Percentiles rank a stretch among this genome's conserved stretches.
These are phyloP conservation scores for Trichosphaerium sp. DNA, from an alignment of 78 protist genomes.

Conservation along the genomic window DNA sequence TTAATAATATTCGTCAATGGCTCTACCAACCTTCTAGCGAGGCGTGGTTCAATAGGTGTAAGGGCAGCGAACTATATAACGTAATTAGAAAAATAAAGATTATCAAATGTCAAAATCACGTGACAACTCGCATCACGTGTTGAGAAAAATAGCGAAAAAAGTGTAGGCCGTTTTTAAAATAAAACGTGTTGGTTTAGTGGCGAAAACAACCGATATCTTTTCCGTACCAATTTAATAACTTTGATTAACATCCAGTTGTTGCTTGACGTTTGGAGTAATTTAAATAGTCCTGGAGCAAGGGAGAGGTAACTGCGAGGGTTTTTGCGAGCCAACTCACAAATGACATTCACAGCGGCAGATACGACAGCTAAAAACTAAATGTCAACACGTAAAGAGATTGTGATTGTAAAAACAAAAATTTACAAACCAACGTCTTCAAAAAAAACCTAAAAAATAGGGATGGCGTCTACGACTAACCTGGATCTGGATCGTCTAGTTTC, in stretches of 20 bases:
- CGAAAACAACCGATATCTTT: not conserved
- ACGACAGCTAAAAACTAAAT: constrained; percentile 38
- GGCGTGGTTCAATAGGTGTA: constrained; percentile 84
- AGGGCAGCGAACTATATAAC: constrained; percentile 63
- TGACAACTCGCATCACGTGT: too few species aligned
- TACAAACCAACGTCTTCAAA: too few species aligned
- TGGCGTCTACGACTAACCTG: too few species aligned
- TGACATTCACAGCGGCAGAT: constrained; percentile 84
- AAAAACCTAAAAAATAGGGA: constrained; percentile 2
- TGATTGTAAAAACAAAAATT: too few species aligned
- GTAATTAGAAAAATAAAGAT: not conserved
- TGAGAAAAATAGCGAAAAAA: too few species aligned
- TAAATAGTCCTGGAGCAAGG: constrained; percentile 80
- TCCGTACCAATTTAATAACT: constrained; percentile 75
- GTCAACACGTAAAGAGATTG: not conserved
- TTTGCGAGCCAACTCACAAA: constrained; percentile 89
- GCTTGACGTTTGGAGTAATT: constrained; percentile 44
- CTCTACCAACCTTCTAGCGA: constrained; percentile 77
- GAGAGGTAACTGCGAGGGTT: constrained; percentile 90
- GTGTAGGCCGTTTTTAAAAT: too few species aligned
- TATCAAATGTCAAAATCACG: not conserved
- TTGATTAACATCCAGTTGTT: constrained; percentile 96
- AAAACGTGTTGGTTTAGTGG: not conserved
- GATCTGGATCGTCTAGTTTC: constrained; percentile 77
- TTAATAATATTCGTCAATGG: constrained; percentile 81